A percentile compares a stretch with the other conserved stretches of the same genome.
Conservation (phyloP, 2,329 filamentous ascomycete species). For the Mycosphaerelloides madeirae region DNA sequence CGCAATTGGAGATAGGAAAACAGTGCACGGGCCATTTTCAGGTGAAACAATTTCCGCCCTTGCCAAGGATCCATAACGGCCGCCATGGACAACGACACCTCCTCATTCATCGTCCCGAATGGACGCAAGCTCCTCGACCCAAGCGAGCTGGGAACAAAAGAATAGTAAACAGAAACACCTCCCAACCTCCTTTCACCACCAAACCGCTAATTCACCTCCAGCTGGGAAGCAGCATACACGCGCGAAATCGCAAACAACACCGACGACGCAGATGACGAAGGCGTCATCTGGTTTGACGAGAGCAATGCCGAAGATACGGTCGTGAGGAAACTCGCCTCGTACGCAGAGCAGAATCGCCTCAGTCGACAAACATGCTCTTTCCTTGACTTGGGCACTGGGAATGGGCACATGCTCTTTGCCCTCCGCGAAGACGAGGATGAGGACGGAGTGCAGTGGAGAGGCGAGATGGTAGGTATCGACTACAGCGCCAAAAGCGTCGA, state of each 20-base stretch:
- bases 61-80: background rate
- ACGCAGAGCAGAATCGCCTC: constrained; percentile 44
- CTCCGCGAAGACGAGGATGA: constrained; percentile 57
- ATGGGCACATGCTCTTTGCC: constrained; percentile 85
- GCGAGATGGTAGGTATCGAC: constrained; percentile 78
- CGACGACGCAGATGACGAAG: constrained; percentile 69
- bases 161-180: constrained; percentile 65
- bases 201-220: constrained; percentile 18
- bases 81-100: constrained; percentile 6
- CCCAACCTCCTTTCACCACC: too few relatives aligned
- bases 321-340: constrained; percentile 54
- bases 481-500: constrained; percentile 72
- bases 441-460: constrained; percentile 50
- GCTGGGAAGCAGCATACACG: constrained; percentile 62
- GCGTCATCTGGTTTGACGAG: constrained; percentile 96
- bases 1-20: background rate
- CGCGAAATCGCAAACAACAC: constrained; percentile 67
- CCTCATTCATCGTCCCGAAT: background rate
- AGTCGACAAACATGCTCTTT: constrained; percentile 52
- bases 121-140: constrained; percentile 55
- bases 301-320: constrained; percentile 81
- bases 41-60: background rate
- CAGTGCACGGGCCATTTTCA: background rate
- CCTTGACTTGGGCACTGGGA: constrained; percentile 88
- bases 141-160: constrained; percentile 78